Conservation (phyloP, 768 basidiomycete species). For the Phallus indusiatus region DNA sequence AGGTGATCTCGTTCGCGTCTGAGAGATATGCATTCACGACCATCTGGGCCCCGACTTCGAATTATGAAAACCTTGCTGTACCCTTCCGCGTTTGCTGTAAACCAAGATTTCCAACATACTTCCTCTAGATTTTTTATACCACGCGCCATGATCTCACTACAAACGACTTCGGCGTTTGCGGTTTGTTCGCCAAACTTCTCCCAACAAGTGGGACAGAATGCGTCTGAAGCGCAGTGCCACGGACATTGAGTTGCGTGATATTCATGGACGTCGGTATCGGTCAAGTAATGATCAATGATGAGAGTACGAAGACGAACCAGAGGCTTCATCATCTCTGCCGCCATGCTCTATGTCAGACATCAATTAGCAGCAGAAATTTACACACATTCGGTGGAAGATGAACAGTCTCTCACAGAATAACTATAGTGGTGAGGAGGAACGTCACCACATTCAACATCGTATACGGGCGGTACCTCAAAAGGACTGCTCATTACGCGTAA, state of each 20-base stretch:
- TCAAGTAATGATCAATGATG: conserved; percentile 8
- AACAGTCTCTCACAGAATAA: conserved; percentile 1
- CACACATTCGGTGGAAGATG: background rate
- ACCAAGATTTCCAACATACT: conserved; percentile 8
- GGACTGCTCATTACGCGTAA: conserved; percentile 6
- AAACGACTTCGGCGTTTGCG: conserved; percentile 3
- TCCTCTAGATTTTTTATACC: background rate
- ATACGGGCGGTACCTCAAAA: conserved; percentile 4
- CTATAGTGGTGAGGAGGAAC: conserved; percentile 4
- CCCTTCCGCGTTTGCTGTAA: conserved; percentile 5
- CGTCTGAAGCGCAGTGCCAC: conserved; percentile 5
- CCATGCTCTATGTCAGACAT: background rate
- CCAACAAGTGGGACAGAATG: conserved; percentile 6
- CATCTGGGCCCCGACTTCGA: background rate
- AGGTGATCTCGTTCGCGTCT: conserved; percentile 3
- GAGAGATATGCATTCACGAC: background rate
- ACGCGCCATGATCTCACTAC: conserved; percentile 4
- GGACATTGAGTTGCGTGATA: conserved; percentile 5
- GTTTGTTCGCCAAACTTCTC: conserved; percentile 6
- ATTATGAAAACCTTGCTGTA: conserved; percentile 3
- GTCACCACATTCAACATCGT: background rate
- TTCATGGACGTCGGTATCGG: conserved; percentile 2
- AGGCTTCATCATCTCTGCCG: conserved; percentile 6
- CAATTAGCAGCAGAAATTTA: background rate
- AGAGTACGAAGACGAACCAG: background rate